Evolutionary conservation across 2,329 filamentous ascomycete species (phyloP), one percentile per base, ranked within the genome.

Genomic region (Paraphaeosphaeria sporulosa): DNA sequence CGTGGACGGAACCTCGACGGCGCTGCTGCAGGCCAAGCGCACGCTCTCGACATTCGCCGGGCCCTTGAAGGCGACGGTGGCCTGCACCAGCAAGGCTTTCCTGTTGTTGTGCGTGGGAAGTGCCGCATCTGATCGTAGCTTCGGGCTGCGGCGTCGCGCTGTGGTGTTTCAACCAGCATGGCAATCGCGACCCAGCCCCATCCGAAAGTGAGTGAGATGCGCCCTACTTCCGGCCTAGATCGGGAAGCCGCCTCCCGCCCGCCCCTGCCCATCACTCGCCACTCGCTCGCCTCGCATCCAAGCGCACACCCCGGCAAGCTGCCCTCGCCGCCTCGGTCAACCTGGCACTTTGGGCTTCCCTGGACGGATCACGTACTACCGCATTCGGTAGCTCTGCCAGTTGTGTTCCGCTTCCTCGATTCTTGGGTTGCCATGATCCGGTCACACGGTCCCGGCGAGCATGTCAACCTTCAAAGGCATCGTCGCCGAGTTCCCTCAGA

Each of bases 401-500:
- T 25, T 15, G 15, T 32, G 34, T 8, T 13, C 34, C 17, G 19
- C 36, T 17, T 7, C 4, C 19, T 15, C 4, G 7, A 17, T 0
- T 30, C 12, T 34, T 17, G 21, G 7, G 30, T n/a, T 25, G 42
- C 42, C n/a, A 23, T 23, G 19, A 44, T 17, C n/a, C 15, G n/a
- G 15, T 19, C 9, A 10, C 40, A 8, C 19, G 7, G 19, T 23
- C 4, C 19, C 19, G 19, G 19, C 42, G 42, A 44, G 19, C 34
- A 76, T 76, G 75, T 77, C 75, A 17, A 77, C 75, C 15, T 77
- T 77, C 66, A 73, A 69, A 63, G 74, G 75, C 58, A 70, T 77
- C 50, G 59, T 77, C 42, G 64, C 55, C 78, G 93, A 96, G 72
- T 96, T 96, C 67, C 92, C 92, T 4, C 86, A 89, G 43, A 93